phyloP scores from a whole-genome alignment of 768 basidiomycete species.

The Lentinula detonsa region DNA sequence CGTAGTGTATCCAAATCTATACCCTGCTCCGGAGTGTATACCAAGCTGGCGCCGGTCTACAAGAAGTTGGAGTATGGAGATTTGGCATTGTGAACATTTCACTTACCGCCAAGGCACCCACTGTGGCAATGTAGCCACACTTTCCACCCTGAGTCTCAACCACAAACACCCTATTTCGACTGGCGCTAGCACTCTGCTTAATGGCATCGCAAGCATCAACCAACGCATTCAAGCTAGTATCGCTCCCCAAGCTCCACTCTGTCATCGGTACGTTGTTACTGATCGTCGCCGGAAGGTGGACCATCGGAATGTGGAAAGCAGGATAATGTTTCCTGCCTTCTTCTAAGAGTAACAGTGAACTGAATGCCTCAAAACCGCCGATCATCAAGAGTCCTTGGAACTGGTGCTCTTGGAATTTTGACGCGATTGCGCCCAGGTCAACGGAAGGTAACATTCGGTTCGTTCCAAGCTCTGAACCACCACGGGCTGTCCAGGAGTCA shows the following conservation, averaged over 20 bases:
- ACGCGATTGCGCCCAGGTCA: slow-evolving; percentile 84
- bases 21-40: slow-evolving; percentile 91
- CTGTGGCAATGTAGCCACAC: slow-evolving; percentile 91
- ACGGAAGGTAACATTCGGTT: slow-evolving; percentile 84
- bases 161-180: slow-evolving; percentile 92
- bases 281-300: slow-evolving; percentile 92
- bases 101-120: slow-evolving; percentile 93
- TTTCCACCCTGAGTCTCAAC: slow-evolving; percentile 98
- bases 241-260: slow-evolving; percentile 91
- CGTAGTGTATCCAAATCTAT: slow-evolving; percentile 79
- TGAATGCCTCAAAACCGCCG: slow-evolving; percentile 96
- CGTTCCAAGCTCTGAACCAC: slow-evolving; percentile 96
- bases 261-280: slow-evolving; percentile 98
- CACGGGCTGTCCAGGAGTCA: slow-evolving; percentile 93
- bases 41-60: slow-evolving; percentile 85
- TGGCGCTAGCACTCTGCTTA: slow-evolving; percentile 96
- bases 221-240: slow-evolving; percentile 96
- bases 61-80: slow-evolving; percentile 1
- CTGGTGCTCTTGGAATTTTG: slow-evolving; percentile 83
- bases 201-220: slow-evolving; percentile 98
- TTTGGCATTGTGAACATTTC: background rate
- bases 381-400: slow-evolving; percentile 82
- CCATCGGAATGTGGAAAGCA: slow-evolving; percentile 92
- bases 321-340: slow-evolving; percentile 80
- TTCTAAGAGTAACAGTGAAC: slow-evolving; percentile 70